A percentile compares a stretch with the other conserved stretches of the same genome.
phyloP scores from a whole-genome alignment of 2,329 filamentous ascomycete species.

The Xylariomycetidae sp. region DNA sequence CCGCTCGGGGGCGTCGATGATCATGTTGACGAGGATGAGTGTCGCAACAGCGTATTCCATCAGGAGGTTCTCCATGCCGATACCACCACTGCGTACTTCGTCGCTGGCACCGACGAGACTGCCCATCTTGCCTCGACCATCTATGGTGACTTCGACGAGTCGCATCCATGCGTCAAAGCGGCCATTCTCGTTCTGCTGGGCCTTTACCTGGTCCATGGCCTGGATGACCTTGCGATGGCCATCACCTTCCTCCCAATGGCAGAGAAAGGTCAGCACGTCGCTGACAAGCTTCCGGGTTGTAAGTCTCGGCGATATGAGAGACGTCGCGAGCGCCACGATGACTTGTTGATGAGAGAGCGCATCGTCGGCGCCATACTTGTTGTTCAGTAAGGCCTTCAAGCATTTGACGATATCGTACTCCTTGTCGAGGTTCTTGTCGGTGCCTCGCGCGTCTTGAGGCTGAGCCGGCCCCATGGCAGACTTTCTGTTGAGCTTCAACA shows the following conservation, averaged over 20 bases:
- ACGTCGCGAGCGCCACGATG: conserved; percentile 78
- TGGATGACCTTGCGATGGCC: conserved; percentile 92
- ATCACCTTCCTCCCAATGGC: conserved; percentile 82
- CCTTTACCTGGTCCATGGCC: conserved; percentile 87
- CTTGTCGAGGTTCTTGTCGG: conserved; percentile 77
- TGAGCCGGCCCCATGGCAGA: conserved; percentile 67
- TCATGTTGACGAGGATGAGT: conserved; percentile 92
- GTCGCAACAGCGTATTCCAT: conserved; percentile 99
- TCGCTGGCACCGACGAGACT: conserved; percentile 95
- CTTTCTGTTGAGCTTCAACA: conserved; percentile 88
- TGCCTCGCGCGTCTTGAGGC: conserved; percentile 47
- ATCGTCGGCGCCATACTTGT: conserved; percentile 97
- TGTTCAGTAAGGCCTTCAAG: conserved; percentile 96
- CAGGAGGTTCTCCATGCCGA: conserved; percentile 96
- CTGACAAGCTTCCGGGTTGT: conserved; percentile 92
- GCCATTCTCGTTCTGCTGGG: conserved; percentile 82
- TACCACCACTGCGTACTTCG: conserved; percentile 89
- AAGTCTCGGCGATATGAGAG: conserved; percentile 79
- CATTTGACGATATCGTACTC: conserved; percentile 99
- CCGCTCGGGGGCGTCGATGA: conserved; percentile 82
- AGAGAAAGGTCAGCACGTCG: conserved; percentile 92
- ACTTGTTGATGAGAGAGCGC: conserved; percentile 86
- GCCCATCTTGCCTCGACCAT: conserved; percentile 97
- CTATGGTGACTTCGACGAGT: conserved; percentile 92
- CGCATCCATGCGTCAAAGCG: conserved; percentile 99